phyloP scores from a whole-genome alignment of 495 filamentous ascomycete genomes.

The Neurospora sp. region DNA sequence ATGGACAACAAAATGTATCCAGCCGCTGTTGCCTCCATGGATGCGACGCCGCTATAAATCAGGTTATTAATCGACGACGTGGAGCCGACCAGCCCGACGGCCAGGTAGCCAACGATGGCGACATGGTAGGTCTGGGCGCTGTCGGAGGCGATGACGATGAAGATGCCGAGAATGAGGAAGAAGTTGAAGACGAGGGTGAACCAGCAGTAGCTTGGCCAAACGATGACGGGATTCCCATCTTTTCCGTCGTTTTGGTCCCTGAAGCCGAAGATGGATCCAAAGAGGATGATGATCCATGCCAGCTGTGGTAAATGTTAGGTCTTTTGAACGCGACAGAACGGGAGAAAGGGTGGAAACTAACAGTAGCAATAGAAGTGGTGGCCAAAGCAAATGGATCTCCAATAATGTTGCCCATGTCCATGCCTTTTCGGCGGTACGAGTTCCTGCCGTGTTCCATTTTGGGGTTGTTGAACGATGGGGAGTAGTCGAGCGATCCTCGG shows the following conservation, averaged over 20 bases:
- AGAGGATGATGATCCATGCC: constrained; percentile 88
- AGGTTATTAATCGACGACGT: constrained; percentile 74
- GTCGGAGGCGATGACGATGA: constrained; percentile 71
- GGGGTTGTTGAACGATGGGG: constrained; percentile 52
- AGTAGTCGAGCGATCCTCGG: constrained; percentile 55
- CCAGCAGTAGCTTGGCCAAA: constrained; percentile 82
- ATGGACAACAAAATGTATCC: constrained; percentile 95
- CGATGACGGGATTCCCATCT: constrained; percentile 4
- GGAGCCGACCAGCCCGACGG: constrained; percentile 70
- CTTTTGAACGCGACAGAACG: not conserved
- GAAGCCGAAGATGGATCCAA: constrained; percentile 72
- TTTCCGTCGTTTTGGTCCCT: not conserved
- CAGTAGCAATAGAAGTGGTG: constrained; percentile 83
- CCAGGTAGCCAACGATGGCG: constrained; percentile 82
- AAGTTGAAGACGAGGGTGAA: constrained; percentile 82
- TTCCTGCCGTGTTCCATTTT: constrained; percentile 66
- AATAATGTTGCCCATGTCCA: constrained; percentile 77
- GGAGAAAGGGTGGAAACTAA: constrained; percentile 37
- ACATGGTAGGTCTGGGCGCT: constrained; percentile 78
- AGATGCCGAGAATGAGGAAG: constrained; percentile 67
- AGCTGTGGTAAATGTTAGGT: constrained; percentile 47
- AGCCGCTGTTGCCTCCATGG: constrained; percentile 79
- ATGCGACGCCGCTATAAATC: constrained; percentile 57
- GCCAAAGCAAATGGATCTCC: constrained; percentile 95
- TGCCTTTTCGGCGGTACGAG: constrained; percentile 46